phyloP scores from a whole-genome alignment of 495 filamentous ascomycete genomes.

The Hyphodiscus hymeniophilus region DNA sequence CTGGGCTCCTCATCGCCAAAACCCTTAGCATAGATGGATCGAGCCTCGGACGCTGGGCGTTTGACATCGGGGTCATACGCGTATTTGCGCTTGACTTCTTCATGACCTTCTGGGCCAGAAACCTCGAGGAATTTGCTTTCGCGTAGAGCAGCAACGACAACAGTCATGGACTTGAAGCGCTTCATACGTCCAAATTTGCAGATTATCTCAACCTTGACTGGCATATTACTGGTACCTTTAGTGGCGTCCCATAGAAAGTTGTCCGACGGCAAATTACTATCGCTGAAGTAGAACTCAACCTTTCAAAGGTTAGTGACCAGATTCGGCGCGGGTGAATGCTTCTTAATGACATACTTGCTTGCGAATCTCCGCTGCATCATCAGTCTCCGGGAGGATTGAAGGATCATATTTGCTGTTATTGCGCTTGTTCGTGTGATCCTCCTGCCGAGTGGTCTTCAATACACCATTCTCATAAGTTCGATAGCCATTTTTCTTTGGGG shows the following conservation, averaged over 20 bases:
- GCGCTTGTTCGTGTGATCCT: background rate
- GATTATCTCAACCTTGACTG: conserved; percentile 67
- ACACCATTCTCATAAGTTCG: conserved; percentile 4
- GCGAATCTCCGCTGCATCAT: conserved; percentile 69
- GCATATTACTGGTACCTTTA: conserved; percentile 67
- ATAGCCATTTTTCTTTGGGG: conserved; percentile 5
- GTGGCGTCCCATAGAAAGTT: conserved; percentile 74
- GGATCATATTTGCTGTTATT: conserved; percentile 56
- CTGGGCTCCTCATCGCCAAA: conserved; percentile 70
- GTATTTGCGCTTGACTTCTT: conserved; percentile 65
- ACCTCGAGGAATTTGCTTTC: conserved; percentile 61
- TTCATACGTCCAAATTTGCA: conserved; percentile 89
- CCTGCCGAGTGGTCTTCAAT: conserved; percentile 10
- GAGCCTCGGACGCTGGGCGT: conserved; percentile 22
- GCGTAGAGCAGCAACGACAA: conserved; percentile 74
- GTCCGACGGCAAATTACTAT: conserved; percentile 83
- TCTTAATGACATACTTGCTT: conserved; percentile 50
- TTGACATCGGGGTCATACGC: conserved; percentile 40
- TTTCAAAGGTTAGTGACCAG: conserved; percentile 27
- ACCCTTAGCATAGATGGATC: conserved; percentile 60
- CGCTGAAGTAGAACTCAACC: conserved; percentile 98
- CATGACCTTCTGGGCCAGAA: conserved; percentile 50
- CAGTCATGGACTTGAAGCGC: conserved; percentile 75
- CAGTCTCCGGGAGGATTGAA: conserved; percentile 48
- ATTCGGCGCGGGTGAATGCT: conserved; percentile 11